phyloP scores from a whole-genome alignment of 345 rosid species.

The Gossypium sturtianum region DNA sequence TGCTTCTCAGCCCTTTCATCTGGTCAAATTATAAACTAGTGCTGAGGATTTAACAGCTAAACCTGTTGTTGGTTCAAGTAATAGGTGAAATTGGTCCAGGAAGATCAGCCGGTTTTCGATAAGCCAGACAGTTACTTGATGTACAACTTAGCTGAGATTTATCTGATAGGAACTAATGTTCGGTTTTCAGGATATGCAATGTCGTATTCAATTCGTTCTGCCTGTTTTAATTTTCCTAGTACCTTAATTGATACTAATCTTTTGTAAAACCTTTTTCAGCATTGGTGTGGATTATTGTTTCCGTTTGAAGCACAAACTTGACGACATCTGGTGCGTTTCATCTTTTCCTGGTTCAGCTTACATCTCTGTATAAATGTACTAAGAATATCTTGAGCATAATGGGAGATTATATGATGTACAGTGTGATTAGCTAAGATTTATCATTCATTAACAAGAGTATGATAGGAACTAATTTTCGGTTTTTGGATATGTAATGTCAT shows the following conservation, averaged over 20 bases:
- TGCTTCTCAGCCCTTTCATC: not conserved
- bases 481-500: not conserved
- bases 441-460: not conserved
- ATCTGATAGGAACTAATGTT: not conserved
- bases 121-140: not conserved
- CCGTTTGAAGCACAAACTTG: no score
- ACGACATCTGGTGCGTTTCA: no score
- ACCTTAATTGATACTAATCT: no score
- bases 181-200: not conserved
- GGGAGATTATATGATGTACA: no score
- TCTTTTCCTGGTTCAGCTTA: no score
- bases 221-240: not conserved
- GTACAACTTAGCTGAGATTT: not conserved
- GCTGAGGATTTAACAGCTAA: not conserved
- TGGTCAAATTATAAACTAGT: not conserved
- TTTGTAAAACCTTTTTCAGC: not conserved
- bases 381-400: no score
- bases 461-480: not conserved
- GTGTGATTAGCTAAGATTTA: not conserved
- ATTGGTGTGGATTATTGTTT: no score
- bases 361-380: no score
- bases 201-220: not conserved
- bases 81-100: not conserved
- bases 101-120: not conserved
- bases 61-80: not conserved